Percentiles rank a stretch among this genome's conserved stretches.
These are phyloP conservation scores for Gracilariopsis chorda DNA, from an alignment of 23 red algal species.

Conservation along the genomic window DNA sequence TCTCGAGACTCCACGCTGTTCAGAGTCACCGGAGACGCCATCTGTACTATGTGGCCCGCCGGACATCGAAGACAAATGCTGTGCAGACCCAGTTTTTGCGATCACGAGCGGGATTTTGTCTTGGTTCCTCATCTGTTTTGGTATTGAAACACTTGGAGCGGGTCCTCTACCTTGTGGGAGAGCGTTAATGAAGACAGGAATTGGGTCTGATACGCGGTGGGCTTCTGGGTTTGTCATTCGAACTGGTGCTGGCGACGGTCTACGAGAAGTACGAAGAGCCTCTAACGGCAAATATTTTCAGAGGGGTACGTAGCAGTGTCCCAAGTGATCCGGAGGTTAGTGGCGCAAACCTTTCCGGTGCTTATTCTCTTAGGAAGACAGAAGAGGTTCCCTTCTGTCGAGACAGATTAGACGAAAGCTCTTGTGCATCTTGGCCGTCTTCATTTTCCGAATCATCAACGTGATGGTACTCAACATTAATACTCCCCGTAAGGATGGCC, in stretches of 20 bases:
- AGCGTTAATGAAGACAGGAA: not conserved
- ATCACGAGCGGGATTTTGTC: not conserved
- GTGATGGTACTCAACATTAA: slow-evolving; percentile 12
- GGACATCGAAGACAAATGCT: slow-evolving; percentile 5
- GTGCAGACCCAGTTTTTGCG: not conserved
- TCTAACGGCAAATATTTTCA: not conserved
- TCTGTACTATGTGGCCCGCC: not conserved
- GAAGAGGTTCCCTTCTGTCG: not conserved
- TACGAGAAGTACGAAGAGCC: not conserved
- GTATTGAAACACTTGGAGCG: not conserved
- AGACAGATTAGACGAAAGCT: not conserved
- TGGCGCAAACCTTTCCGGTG: not conserved
- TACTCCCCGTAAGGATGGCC: not conserved
- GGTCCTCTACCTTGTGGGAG: not conserved
- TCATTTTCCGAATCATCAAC: slow-evolving; percentile 21
- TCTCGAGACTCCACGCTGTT: not conserved
- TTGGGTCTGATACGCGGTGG: not conserved
- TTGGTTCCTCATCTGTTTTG: not conserved
- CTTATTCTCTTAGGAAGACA: not conserved
- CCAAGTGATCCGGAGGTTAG: not conserved
- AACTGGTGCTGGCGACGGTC: not conserved
- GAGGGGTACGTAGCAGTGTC: not conserved
- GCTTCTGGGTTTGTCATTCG: not conserved
- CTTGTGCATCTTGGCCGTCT: not conserved
- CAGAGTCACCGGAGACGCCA: not conserved